Base-by-base conservation (phyloP, 2,329 filamentous ascomycete species). In the Talaromyces piceae region DNA sequence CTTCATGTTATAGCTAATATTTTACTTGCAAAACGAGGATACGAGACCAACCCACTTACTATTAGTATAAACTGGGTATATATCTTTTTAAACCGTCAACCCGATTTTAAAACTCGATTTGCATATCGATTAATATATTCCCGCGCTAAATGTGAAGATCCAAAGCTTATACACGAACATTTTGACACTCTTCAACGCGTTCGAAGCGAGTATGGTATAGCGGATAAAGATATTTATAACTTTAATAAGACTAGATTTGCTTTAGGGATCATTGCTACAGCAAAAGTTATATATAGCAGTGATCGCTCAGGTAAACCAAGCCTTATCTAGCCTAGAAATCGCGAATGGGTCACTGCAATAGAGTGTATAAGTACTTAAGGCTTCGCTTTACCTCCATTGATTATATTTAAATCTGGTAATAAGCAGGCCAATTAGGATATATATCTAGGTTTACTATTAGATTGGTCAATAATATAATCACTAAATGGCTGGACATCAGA, bases 331-430 rank as follows among this genome's bases (percentile, higher is more conserved):
- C n/a, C n/a, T n/a, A n/a, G n/a, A n/a, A n/a, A n/a, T n/a, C n/a
- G n/a, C n/a, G n/a, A n/a, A n/a, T n/a, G n/a, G n/a, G n/a, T n/a
- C n/a, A n/a, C n/a, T n/a, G n/a, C n/a, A n/a, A n/a, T n/a, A n/a
- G n/a, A n/a, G n/a, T n/a, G n/a, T n/a, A n/a, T n/a, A n/a, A n/a
- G n/a, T n/a, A n/a, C n/a, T n/a, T n/a, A n/a, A n/a, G n/a, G n/a
- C n/a, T n/a, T n/a, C n/a, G n/a, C n/a, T n/a, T n/a, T n/a, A n/a
- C n/a, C n/a, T n/a, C 18, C 11, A 23, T 37, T 47, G 6, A 47
- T 47, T 47, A 47, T 47, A 13, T 47, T 47, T n/a, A 47, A 47
- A 47, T 47, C 16, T 4, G n/a, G n/a, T n/a, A n/a, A n/a, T n/a
- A 47, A 47, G 27, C 25, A 37, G 16, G 16, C 45, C 25, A 18